Evolutionary conservation across 176 grass and related monocot species (phyloP), one percentile per base, ranked within the genome.

Genomic region (Olyra latifolia): DNA sequence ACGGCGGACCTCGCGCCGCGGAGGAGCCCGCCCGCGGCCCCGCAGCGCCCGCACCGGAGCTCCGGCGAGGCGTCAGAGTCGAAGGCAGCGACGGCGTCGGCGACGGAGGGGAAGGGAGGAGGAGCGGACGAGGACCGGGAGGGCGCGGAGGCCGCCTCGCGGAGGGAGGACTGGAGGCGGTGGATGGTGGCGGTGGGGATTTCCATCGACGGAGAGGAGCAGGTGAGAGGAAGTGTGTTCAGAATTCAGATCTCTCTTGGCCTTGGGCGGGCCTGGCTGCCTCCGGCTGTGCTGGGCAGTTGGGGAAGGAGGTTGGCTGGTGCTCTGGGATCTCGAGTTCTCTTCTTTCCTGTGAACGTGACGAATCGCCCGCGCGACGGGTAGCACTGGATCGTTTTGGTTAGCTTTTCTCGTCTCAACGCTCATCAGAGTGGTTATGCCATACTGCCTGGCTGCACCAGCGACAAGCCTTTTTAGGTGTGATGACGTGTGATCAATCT

Each of bases 161-260:
- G 83, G 69, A 95, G 52, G 70, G 84, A 82, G 46, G 82, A 84
- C n/a, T 85, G 89, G 62, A 92, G 87, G 80, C 85, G 84, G 81
- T 78, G 80, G 87, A 95, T 95, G 60, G 86, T 54, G 11, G 67
- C 81, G 16, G 77, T 80, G 42, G 87, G 89, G 62, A 95, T 81
- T 66, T 89, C 88, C 72, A 89, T 89, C 63, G 78, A 41, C 47
- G 39, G 70, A 8, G 75, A 59, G 44, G 59, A 42, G 30, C 30
- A 32, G 35, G 17, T 29, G 10, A 52, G 39, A 38, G 13, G 19
- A 35, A 35, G 69, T 49, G 69, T 43, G 79, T 66, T 74, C 58
- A 41, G 80, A 78, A 71, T 65, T 71, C 68, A 83, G 75, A 88
- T 88, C 86, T 78, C 86, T 77, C 84, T 35, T 4, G 32, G 32